These are phyloP conservation scores for Annulohypoxylon truncatum DNA, from an alignment of 2,329 filamentous ascomycete genomes.

Conservation along the genomic window DNA sequence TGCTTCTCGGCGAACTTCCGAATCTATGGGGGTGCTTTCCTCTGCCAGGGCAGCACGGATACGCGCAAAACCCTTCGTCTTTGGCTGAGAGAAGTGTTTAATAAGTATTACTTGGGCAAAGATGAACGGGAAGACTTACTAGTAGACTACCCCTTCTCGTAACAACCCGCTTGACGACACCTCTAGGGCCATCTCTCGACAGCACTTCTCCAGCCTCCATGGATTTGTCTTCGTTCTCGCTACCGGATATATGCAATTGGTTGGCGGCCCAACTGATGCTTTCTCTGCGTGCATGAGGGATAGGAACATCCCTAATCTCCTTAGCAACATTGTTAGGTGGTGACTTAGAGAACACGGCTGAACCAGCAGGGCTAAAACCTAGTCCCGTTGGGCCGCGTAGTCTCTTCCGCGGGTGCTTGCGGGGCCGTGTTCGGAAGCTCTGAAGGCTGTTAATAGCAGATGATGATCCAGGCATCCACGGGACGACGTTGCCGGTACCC, in stretches of 20 bases:
- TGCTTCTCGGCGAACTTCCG: constrained; percentile 88
- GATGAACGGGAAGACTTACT: constrained; percentile 62
- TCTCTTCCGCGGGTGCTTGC: constrained; percentile 72
- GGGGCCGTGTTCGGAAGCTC: constrained; percentile 82
- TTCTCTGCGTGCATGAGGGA: constrained; percentile 74
- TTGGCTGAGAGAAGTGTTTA: constrained; percentile 71
- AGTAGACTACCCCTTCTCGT: constrained; percentile 89
- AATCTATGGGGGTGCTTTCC: constrained; percentile 87
- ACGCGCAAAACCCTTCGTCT: constrained; percentile 94
- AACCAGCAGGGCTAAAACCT: constrained; percentile 60
- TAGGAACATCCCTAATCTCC: constrained; percentile 53
- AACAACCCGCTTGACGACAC: constrained; percentile 84
- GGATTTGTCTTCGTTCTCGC: constrained; percentile 79
- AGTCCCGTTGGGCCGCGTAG: constrained; percentile 60
- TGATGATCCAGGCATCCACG: constrained; percentile 74
- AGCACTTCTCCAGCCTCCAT: constrained; percentile 60
- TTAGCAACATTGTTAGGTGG: constrained; percentile 67
- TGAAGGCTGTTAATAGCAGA: constrained; percentile 80
- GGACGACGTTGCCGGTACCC: constrained; percentile 56
- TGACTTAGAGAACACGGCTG: constrained; percentile 71
- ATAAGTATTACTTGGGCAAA: constrained; percentile 20
- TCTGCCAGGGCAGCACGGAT: constrained; percentile 91
- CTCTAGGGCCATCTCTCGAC: constrained; percentile 70
- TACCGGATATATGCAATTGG: constrained; percentile 83
- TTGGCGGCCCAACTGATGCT: constrained; percentile 92